Percentiles rank a stretch among this genome's conserved stretches.
Conservation (phyloP, 305 asterid genomes). For the Fraxinus xanthoxyloides region DNA sequence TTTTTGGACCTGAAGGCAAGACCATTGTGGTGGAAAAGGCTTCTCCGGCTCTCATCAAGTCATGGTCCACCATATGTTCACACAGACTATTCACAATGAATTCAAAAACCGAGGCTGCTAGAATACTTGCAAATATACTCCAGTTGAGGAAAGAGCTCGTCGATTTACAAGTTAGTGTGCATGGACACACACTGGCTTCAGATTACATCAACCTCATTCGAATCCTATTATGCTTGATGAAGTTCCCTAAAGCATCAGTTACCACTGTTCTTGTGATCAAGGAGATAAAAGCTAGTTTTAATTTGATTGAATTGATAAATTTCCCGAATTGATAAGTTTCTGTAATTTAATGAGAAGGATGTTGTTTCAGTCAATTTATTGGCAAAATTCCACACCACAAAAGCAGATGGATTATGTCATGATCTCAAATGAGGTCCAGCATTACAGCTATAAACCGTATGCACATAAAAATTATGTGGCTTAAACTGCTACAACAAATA, state of each 20-base stretch:
- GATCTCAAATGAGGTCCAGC: background rate
- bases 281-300: slow-evolving; percentile 64
- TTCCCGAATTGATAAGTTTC: slow-evolving; percentile 23
- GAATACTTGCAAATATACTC: too few relatives aligned
- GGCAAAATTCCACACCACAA: slow-evolving; percentile 68
- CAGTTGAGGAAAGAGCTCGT: background rate
- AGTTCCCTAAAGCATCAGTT: slow-evolving; percentile 45
- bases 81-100: too few relatives aligned
- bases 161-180: background rate
- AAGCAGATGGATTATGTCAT: background rate
- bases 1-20: too few relatives aligned
- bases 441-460: background rate
- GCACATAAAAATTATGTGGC: background rate
- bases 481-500: background rate
- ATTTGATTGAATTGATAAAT: slow-evolving; percentile 63
- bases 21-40: too few relatives aligned
- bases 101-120: too few relatives aligned
- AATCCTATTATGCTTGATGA: slow-evolving; percentile 61
- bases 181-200: too few relatives aligned
- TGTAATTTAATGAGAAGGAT: slow-evolving; percentile 37
- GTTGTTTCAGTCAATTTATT: slow-evolving; percentile 64
- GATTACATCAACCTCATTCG: too few relatives aligned
- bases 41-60: too few relatives aligned
- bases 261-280: slow-evolving; percentile 62
- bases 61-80: too few relatives aligned